Percentiles rank a stretch among this genome's conserved stretches.
These are phyloP conservation scores for Fomitopsis pulvina DNA, from an alignment of 768 basidiomycete species.

Conservation along the genomic window DNA sequence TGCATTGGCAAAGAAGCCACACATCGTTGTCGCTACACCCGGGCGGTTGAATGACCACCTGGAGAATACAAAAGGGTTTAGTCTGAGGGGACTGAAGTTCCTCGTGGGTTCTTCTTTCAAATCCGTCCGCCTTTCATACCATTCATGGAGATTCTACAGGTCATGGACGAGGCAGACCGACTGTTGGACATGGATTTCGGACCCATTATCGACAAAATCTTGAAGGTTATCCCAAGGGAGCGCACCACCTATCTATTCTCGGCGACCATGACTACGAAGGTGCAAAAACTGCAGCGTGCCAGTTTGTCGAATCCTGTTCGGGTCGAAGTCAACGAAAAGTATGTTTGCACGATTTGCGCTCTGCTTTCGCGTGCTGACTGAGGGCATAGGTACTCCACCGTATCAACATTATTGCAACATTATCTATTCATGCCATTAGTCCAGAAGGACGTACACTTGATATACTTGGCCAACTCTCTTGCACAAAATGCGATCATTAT, in stretches of 20 bases:
- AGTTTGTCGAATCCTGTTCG: constrained; percentile 90
- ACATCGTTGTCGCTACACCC: constrained; percentile 93
- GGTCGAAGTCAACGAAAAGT: constrained; percentile 93
- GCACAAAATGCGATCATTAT: constrained; percentile 93
- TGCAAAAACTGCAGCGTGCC: constrained; percentile 91
- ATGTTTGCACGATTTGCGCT: constrained; percentile 22
- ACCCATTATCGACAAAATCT: constrained; percentile 90
- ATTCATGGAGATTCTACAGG: constrained; percentile 47
- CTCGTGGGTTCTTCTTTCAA: constrained; percentile 48
- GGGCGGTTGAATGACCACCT: constrained; percentile 91
- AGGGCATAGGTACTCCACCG: constrained; percentile 81
- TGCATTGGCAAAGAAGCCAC: constrained; percentile 88
- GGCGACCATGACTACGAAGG: constrained; percentile 98
- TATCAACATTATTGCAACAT: constrained; percentile 90
- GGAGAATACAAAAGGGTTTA: constrained; percentile 97
- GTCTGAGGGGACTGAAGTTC: constrained; percentile 77
- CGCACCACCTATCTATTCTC: constrained; percentile 95
- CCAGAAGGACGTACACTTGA: constrained; percentile 87
- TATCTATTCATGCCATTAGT: constrained; percentile 90
- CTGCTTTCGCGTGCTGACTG: background rate
- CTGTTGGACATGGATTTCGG: constrained; percentile 96
- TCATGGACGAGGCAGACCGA: constrained; percentile 96
- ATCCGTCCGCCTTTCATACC: background rate
- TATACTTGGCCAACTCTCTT: constrained; percentile 83
- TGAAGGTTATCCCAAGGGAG: constrained; percentile 91